phyloP scores from a whole-genome alignment of 2,329 filamentous ascomycete species.

The Scedosporium dehoogii region DNA sequence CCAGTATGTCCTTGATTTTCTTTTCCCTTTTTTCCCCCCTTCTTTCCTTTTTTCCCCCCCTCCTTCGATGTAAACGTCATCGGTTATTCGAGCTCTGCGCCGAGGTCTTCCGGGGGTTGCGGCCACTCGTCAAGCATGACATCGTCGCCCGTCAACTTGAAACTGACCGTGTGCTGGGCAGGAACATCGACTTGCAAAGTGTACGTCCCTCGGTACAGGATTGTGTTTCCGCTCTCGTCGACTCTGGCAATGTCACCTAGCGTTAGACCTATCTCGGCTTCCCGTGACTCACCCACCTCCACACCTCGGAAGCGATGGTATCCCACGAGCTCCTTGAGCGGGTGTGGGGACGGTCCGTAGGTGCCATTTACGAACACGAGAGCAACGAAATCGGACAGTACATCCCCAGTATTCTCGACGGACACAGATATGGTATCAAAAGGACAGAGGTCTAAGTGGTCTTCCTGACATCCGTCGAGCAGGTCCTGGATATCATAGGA shows the following conservation, averaged over 20 bases:
- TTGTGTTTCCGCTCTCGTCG: constrained; percentile 37
- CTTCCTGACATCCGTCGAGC: constrained; percentile 21
- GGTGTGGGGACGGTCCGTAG: constrained; percentile 37
- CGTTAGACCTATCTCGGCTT: constrained; percentile 28
- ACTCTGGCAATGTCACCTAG: constrained; percentile 39
- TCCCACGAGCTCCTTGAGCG: constrained; percentile 40
- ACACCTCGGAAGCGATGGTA: constrained; percentile 36
- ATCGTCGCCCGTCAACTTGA: constrained; percentile 34
- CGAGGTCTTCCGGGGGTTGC: not conserved
- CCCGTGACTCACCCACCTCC: constrained; percentile 18
- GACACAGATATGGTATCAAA: constrained; percentile 24
- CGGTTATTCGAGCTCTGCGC: not conserved
- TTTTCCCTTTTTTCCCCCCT: not conserved
- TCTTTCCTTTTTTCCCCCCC: not conserved
- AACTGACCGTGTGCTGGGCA: constrained; percentile 26
- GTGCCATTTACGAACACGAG: constrained; percentile 38
- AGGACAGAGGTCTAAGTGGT: constrained; percentile 28
- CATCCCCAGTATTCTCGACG: constrained; percentile 36
- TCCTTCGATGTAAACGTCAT: not conserved
- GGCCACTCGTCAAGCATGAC: constrained; percentile 27
- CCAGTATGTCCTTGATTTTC: not conserved
- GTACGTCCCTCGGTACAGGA: constrained; percentile 45
- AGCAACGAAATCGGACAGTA: constrained; percentile 40
- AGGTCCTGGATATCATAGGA: constrained; percentile 23
- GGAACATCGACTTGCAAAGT: constrained; percentile 33